Conservation (phyloP, 2,329 filamentous ascomycete genomes). For the Thielaviopsis ethacetica region DNA sequence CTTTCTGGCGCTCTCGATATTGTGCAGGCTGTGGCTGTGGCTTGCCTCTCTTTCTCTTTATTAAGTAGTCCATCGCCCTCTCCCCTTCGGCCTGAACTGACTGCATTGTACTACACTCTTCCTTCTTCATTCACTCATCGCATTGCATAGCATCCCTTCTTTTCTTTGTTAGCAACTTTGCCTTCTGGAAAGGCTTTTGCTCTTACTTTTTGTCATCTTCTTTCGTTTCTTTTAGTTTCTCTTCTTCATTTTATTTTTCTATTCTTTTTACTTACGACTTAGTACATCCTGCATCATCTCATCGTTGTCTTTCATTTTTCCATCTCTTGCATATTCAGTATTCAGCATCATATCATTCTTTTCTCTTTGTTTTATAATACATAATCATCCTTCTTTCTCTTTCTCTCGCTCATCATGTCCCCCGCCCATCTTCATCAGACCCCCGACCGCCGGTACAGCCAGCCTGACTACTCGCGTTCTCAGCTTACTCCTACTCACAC, state of each 20-base stretch:
- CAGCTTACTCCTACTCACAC: background rate
- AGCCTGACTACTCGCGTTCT: conserved; percentile 20
- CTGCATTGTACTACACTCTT: background rate
- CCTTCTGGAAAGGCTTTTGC: background rate
- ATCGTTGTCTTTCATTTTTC: conserved; percentile 3
- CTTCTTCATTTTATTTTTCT: background rate
- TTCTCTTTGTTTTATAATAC: background rate
- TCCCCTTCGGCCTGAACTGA: background rate
- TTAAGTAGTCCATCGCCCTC: background rate
- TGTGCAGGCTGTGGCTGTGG: background rate
- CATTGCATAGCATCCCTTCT: background rate
- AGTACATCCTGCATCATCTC: background rate
- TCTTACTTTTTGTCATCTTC: background rate
- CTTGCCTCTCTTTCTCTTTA: background rate
- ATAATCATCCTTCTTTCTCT: background rate
- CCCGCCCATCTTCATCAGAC: conserved; percentile 3
- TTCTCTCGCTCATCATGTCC: conserved; percentile 12
- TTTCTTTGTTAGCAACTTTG: background rate
- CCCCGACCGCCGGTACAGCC: conserved; percentile 1
- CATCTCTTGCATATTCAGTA: conserved; percentile 1
- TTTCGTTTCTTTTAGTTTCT: background rate
- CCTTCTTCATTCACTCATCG: background rate
- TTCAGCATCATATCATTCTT: conserved; percentile 22
- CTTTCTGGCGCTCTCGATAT: no score
- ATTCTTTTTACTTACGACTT: background rate